Base-by-base conservation (phyloP, 1,284 basidiomycete genomes). In the Sanghuangporus weigelae region DNA sequence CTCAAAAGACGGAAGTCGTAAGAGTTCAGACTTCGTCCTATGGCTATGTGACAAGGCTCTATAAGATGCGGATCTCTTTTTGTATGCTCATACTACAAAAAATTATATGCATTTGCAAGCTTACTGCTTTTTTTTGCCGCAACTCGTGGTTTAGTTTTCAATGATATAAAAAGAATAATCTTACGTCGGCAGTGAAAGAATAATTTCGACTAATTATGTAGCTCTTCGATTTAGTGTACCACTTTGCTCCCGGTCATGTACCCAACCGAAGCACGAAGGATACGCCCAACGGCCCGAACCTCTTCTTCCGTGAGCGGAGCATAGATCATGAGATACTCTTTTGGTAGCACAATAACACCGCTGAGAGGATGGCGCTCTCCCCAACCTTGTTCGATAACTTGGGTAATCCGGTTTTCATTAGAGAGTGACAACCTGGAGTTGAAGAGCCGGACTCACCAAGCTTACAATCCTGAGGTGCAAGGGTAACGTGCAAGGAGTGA, bases 1-100 rank as follows among this genome's bases (percentile, higher is more conserved):
- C 77, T 81, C 87, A 31, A 87, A 89, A 62, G 80, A 81, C 26
- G 81, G 66, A 12, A 64, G 79, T 60, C 82, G 89, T 85, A 70
- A 60, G 79, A 77, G 21, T 40, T 49, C 54, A 19, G 42, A 5
- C 19, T 44, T 38, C 23, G 68, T 53, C 11, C 23, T 51, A 4
- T n/a, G n/a, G 12, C 12, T 14, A 11, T 12, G 40, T 58, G 36
- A 57, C 42, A 7, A 60, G 53, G 38, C 62, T 60, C 23, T 11
- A 38, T 60, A n/a, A n/a, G 42, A 14, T 31, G 26, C 26, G 26
- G 1, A 31, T 31, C 5, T 31, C 26, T 31, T 31, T 31, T 31
- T 31, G 26, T 31, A 4, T 31, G 26, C 26, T 31, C 26, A 5
- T 31, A 26, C 26, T 26, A 26, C 26, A 26, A 26, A 26, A 26